Conservation (phyloP, 805 yeast genomes). For the Starmerella vitae region DNA sequence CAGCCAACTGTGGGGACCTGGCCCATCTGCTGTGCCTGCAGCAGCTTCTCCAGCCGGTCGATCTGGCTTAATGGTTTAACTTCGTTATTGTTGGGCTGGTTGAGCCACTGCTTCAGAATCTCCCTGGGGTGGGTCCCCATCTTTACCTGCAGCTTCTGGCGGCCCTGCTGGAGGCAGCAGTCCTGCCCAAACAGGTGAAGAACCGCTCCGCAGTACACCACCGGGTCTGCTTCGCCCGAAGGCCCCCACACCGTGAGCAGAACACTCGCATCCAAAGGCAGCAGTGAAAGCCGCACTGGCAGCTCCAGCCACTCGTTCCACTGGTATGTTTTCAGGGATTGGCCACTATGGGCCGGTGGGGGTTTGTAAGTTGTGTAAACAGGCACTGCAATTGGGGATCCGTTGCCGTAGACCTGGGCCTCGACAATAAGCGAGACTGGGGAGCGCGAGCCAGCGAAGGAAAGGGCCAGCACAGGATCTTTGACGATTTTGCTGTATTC, state of each 20-base stretch:
- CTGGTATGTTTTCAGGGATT: constrained; percentile 26
- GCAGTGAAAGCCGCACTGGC: constrained; percentile 57
- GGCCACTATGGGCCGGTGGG: constrained; percentile 19
- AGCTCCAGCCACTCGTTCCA: constrained; percentile 67
- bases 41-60: constrained; percentile 38
- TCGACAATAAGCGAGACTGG: constrained; percentile 30
- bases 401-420: constrained; percentile 34
- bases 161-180: constrained; percentile 55
- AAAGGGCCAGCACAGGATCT: constrained; percentile 34
- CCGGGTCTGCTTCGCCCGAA: constrained; percentile 33
- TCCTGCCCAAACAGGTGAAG: constrained; percentile 46
- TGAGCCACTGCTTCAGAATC: neutral
- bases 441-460: constrained; percentile 18
- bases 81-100: neutral
- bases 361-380: constrained; percentile 38
- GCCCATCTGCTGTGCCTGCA: constrained; percentile 55
- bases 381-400: constrained; percentile 38
- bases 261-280: constrained; percentile 50
- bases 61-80: constrained; percentile 18
- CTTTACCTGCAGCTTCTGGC: constrained; percentile 37
- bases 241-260: constrained; percentile 57
- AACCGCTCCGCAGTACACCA: constrained; percentile 48
- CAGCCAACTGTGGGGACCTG: constrained; percentile 50
- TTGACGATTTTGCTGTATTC: constrained; percentile 36
- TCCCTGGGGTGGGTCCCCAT: constrained; percentile 9